Base-by-base conservation (phyloP, 2,329 filamentous ascomycete species). In the Xylaria sp. region DNA sequence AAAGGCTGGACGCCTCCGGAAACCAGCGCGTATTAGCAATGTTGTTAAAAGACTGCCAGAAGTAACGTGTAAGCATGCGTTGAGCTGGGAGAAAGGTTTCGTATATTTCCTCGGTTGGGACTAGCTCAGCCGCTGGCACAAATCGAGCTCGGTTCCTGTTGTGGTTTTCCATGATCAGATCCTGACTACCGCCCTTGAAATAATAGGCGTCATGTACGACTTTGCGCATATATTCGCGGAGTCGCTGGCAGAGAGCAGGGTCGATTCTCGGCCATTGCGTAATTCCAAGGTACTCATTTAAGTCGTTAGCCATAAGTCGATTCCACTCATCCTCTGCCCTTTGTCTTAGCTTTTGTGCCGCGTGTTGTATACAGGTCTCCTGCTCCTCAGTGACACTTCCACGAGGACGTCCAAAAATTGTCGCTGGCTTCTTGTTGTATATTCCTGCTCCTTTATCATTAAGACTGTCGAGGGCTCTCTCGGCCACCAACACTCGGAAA, bases 401-500 rank as follows among this genome's bases (percentile, higher is more conserved):
- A n/a, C 81, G 74, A 10, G 77, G 79, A 36, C 88, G 84, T 46
- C 86, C 84, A 20, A 69, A 64, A 48, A 65, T 48, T 23, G 69
- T 68, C n/a, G 3, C n/a, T 5, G 15, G 31, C 15, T 31, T 39
- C 36, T 41, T 63, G 18, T 43, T 52, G 18, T 18, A 52, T 13
- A 13, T 39, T 8, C 43, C 25, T 6, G 15, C 46, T 18, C 8
- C 39, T 20, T 55, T 15, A 5, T 18, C 39, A 15, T 18, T 28
- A 15, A 59, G 54, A 31, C 60, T 56, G 20, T 69, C 62, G 2
- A 66, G 3, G 25, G 67, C 89, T 61, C 86, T 82, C 74, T 92
- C 90, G 20, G 86, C 88, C 25, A 91, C 89, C 4, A 92, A 82
- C 31, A 91, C 85, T 12, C 84, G 82, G 72, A 91, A 92, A 0